These are phyloP conservation scores for Xylaria flabelliformis DNA, from an alignment of 495 filamentous ascomycete genomes.

Conservation along the genomic window DNA sequence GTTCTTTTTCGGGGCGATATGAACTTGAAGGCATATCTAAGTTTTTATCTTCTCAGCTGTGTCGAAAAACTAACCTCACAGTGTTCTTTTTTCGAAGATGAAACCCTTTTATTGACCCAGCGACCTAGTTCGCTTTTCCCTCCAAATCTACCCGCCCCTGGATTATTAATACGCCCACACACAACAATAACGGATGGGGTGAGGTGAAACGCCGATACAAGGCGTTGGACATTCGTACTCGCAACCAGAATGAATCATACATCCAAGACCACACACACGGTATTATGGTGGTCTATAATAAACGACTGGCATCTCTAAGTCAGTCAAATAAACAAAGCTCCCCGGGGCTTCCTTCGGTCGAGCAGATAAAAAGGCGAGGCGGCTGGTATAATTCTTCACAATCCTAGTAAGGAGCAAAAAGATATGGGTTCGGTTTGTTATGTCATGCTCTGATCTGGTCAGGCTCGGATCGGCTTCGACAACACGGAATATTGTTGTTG, in stretches of 20 bases:
- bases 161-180: background rate
- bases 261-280: background rate
- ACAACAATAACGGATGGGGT: background rate
- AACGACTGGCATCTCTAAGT: background rate
- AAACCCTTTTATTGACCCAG: constrained; percentile 19
- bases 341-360: background rate
- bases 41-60: constrained; percentile 7
- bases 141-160: background rate
- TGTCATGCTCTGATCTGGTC: background rate
- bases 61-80: constrained; percentile 34
- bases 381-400: background rate
- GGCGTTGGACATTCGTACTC: background rate
- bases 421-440: background rate
- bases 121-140: constrained; percentile 2
- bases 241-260: background rate
- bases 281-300: constrained; percentile 1
- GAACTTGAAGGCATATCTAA: constrained; percentile 14
- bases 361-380: constrained; percentile 1
- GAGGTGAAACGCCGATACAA: background rate
- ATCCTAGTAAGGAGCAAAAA: constrained; percentile 10
- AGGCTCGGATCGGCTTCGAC: background rate
- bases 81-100: constrained; percentile 29
- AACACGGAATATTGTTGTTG: background rate
- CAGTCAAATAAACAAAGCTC: background rate
- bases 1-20: background rate